phyloP scores from a whole-genome alignment of 192 early-diverging fungal species.

The Coemansia sp. region DNA sequence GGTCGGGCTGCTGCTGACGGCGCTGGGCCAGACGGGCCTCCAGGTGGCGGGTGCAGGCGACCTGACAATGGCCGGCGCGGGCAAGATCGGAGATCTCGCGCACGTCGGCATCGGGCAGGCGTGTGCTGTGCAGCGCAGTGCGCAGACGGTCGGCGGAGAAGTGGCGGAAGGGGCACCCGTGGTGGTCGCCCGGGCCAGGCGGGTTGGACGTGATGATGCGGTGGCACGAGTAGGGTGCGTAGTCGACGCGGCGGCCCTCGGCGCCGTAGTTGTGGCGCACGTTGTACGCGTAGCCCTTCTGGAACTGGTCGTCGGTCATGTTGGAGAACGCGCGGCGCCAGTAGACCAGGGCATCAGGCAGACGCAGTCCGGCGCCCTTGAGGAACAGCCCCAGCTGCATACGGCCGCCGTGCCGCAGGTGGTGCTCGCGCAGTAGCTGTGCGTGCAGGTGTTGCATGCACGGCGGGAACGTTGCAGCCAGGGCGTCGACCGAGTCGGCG shows the following conservation, averaged over 20 bases:
- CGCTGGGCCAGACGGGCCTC: constrained; percentile 62
- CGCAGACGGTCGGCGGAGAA: constrained; percentile 66
- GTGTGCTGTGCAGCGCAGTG: constrained; percentile 59
- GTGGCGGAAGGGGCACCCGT: constrained; percentile 95
- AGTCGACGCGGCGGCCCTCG: constrained; percentile 86
- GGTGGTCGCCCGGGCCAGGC: constrained; percentile 82
- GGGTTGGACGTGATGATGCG: constrained; percentile 81
- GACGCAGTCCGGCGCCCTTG: constrained; percentile 85
- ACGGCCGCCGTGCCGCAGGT: constrained; percentile 84
- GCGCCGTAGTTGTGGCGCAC: constrained; percentile 94
- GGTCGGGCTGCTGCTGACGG: constrained; percentile 8
- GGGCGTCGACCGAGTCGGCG: constrained; percentile 67
- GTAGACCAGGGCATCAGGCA: constrained; percentile 89
- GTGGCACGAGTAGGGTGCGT: constrained; percentile 78
- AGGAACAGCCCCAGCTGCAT: constrained; percentile 93
- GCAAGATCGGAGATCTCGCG: constrained; percentile 69
- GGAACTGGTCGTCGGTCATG: constrained; percentile 85
- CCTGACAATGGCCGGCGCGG: constrained; percentile 77
- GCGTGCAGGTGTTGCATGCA: constrained; percentile 88
- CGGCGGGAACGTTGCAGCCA: constrained; percentile 77
- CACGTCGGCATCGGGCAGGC: constrained; percentile 61
- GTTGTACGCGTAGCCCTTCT: constrained; percentile 93
- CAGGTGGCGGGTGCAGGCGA: constrained; percentile 90
- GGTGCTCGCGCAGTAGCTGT: constrained; percentile 69
- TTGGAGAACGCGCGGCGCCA: constrained; percentile 84